Evolutionary conservation across 192 early-diverging fungal species (phyloP), one percentile per base, ranked within the genome.

Genomic region (Umbelopsis vinacea): DNA sequence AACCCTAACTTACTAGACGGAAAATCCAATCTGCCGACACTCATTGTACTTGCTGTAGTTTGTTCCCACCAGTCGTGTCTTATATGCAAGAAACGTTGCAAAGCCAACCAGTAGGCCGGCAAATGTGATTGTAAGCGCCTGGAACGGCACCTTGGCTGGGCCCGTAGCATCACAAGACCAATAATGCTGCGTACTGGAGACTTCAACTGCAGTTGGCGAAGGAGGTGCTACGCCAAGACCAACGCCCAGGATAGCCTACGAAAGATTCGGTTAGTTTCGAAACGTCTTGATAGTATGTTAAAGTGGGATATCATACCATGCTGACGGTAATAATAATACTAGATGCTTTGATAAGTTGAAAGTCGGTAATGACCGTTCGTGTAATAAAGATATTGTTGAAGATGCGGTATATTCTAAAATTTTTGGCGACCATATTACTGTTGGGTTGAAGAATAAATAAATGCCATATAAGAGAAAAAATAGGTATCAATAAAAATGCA

Each of bases 1-100:
- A n/a, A n/a, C n/a, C n/a, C n/a, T n/a, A n/a, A 82, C 83, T 84
- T 82, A 84, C 83, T 85, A 85, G 14, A 85, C 80, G 24, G 82
- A 82, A 50, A 83, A 77, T n/a, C 79, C 84, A 46, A 85, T 85
- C 47, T 85, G 84, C 21, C 78, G 71, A 48, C 84, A 85, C 67
- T 85, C 84, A 47, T 81, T 85, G 57, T 85, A 85, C 11, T 69
- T 52, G 46, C 35, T 71, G 22, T 79, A 79, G 17, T 83, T 83
- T 46, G 76, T 73, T 15, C 80, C 80, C 0, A 81, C 84, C 8
- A 82, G 66, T n/a, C 84, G 67, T 46, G 82, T 85, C 69, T 79
- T 86, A 73, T 86, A 86, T 15, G 80, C 85, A 37, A 86, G 74
- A 47, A 77, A 81, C 3, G 82, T 82, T 14, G 85, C 85, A 46